These are phyloP conservation scores for Wickerhamiella sorbophila DNA, from an alignment of 805 yeast species.

Conservation along the genomic window DNA sequence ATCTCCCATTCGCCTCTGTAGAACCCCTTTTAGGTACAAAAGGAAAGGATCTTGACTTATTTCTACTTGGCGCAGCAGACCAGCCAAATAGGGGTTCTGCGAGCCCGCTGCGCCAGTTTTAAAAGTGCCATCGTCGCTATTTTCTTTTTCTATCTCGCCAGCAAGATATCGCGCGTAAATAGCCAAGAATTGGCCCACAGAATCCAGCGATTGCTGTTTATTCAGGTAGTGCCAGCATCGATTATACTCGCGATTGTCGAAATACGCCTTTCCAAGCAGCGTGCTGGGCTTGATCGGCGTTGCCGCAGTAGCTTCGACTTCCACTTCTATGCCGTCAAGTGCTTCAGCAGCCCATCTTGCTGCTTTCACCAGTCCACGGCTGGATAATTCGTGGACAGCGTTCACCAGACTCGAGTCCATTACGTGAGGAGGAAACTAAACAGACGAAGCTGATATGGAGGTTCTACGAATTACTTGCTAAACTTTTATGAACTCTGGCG, in stretches of 20 bases:
- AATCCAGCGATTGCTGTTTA: conserved; percentile 30
- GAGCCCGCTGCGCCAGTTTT: conserved; percentile 21
- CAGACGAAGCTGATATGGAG: too few relatives aligned
- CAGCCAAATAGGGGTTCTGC: conserved; percentile 23
- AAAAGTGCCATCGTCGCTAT: conserved; percentile 55
- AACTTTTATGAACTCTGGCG: too few relatives aligned
- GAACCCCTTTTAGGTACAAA: conserved; percentile 56
- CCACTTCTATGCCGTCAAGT: conserved; percentile 38
- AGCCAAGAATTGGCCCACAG: conserved; percentile 35
- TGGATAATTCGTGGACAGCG: conserved; percentile 34
- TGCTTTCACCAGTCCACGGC: conserved; percentile 49
- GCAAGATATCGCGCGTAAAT: conserved; percentile 56
- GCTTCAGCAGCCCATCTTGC: conserved; percentile 73
- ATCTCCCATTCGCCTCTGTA: conserved; percentile 49
- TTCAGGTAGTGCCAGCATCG: conserved; percentile 49
- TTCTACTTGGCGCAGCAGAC: conserved; percentile 32
- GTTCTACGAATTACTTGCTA: too few relatives aligned
- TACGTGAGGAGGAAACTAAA: neutral
- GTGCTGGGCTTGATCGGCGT: conserved; percentile 31
- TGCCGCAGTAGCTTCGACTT: conserved; percentile 10
- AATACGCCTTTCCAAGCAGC: conserved; percentile 53
- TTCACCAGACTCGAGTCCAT: conserved; percentile 6
- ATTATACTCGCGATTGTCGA: conserved; percentile 74
- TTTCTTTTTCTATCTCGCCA: conserved; percentile 64
- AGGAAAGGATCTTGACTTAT: conserved; percentile 40